Conservation (phyloP, 2,329 filamentous ascomycete species). For the Cladosporium sp. region DNA sequence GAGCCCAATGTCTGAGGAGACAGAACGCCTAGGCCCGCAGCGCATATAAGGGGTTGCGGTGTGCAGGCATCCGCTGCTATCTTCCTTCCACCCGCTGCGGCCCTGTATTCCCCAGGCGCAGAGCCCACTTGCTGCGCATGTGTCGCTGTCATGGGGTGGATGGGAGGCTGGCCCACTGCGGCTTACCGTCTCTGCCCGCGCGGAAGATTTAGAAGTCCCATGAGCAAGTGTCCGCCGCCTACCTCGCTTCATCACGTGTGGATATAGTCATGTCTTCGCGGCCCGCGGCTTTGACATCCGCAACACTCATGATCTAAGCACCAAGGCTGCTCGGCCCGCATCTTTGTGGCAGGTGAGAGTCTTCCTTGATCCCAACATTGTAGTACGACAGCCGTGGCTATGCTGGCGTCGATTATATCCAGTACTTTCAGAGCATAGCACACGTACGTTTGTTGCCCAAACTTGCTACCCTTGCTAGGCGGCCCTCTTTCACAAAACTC, state of each 20-base stretch:
- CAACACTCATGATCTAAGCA: not conserved
- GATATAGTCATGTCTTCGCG: not conserved
- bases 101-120: constrained; percentile 12
- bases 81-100: constrained; percentile 4
- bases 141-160: not conserved
- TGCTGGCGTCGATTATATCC: constrained; percentile 6
- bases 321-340: constrained; percentile 6
- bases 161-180: constrained; percentile 3
- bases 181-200: constrained; percentile 1
- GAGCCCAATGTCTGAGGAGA: not conserved
- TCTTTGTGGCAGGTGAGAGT: not conserved
- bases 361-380: constrained; percentile 5
- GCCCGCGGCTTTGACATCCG: constrained; percentile 7
- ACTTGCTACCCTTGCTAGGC: constrained; percentile 1
- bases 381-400: constrained; percentile 7
- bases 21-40: not conserved
- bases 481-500: not conserved
- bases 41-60: constrained; percentile 6
- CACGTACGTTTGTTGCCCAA: constrained; percentile 11
- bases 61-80: constrained; percentile 3
- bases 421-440: constrained; percentile 1
- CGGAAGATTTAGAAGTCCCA: not conserved
- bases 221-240: not conserved
- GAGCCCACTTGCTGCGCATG: not conserved
- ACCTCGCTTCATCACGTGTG: not conserved